Evolutionary conservation across 2,329 filamentous ascomycete genomes (phyloP).

Genomic region (Periconia digitata): DNA sequence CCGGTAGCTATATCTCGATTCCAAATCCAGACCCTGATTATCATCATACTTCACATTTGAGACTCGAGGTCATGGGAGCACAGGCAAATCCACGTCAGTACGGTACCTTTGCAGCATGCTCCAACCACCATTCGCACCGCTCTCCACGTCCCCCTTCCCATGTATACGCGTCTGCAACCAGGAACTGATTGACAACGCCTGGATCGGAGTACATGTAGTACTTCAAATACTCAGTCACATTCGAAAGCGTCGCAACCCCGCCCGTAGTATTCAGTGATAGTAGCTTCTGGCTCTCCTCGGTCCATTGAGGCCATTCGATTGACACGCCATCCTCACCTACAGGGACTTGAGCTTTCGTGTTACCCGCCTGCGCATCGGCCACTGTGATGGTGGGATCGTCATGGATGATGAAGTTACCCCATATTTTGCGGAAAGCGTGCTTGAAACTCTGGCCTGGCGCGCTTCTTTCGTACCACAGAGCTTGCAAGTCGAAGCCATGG

Average conservation of each 20-base stretch:
- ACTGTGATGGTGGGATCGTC: conserved; percentile 31
- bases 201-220: conserved; percentile 34
- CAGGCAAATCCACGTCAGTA: too few relatives aligned
- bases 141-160: conserved; percentile 37
- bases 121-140: conserved; percentile 36
- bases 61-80: too few relatives aligned
- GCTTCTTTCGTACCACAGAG: conserved; percentile 27
- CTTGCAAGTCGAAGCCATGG: conserved; percentile 37
- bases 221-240: conserved; percentile 25
- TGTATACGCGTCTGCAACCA: conserved; percentile 24
- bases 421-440: conserved; percentile 36
- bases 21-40: too few relatives aligned
- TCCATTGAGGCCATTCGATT: conserved; percentile 34
- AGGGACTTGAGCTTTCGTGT: conserved; percentile 24
- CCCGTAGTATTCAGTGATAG: conserved; percentile 36
- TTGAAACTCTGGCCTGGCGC: conserved; percentile 31
- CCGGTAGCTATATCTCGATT: too few relatives aligned
- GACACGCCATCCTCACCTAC: conserved; percentile 12
- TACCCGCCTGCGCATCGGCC: conserved; percentile 28
- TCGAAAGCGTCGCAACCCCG: conserved; percentile 17
- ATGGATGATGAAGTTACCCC: conserved; percentile 34
- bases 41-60: too few relatives aligned
- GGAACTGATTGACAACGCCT: conserved; percentile 33
- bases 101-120: conserved; percentile 24
- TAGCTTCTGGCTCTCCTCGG: conserved; percentile 16